Evolutionary conservation across 345 rosid species (phyloP), one percentile per base, ranked within the genome.

Genomic region (Mangifera indica): DNA sequence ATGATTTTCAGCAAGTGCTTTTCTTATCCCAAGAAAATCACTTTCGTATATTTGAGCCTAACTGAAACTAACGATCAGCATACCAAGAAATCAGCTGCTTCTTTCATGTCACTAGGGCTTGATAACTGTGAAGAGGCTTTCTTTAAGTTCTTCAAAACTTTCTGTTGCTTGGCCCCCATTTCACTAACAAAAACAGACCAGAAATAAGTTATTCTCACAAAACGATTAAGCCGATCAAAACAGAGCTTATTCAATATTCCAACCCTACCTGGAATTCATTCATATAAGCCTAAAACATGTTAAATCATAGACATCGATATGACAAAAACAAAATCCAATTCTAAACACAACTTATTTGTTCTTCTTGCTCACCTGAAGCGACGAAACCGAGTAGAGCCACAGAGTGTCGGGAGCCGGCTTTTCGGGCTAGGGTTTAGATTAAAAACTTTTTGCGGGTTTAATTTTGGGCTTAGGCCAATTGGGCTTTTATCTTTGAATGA

Each of bases 141-240:
- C 83, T 76, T 84, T 75, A 87, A 51, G 37, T 80, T 79, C 86
- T 84, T 87, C 54, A 84, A 72, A 11, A 85, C 84, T 81, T 89
- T 90, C 91, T 82, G 92, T 24, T 81, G 93, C 74, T 91, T 95
- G 32, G 78, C 84, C 67, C 93, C 93, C 97, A 94, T 90, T 57
- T 69, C 54, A 37, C 75, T 75, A 40, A 7, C 57, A 29, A 55
- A 3, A 18, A 55, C 7, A 24, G 22, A 51, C 45, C 20, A 40
- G 6, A 3, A n/a, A 15, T 42, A 22, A 0, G 32, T 26, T 24
- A 58, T 15, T 58, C 62, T 8, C 15, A 25, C n/a, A 15, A 18
- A 59, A 18, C 63, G 37, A 29, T 25, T 25, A 56, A 2, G 32
- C 5, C 13, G 4, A 22, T 56, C 22, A 13, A 22, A 22, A 37